These are phyloP conservation scores for Arthrinium phaeospermum DNA, from an alignment of 2,329 filamentous ascomycete species.

Conservation along the genomic window DNA sequence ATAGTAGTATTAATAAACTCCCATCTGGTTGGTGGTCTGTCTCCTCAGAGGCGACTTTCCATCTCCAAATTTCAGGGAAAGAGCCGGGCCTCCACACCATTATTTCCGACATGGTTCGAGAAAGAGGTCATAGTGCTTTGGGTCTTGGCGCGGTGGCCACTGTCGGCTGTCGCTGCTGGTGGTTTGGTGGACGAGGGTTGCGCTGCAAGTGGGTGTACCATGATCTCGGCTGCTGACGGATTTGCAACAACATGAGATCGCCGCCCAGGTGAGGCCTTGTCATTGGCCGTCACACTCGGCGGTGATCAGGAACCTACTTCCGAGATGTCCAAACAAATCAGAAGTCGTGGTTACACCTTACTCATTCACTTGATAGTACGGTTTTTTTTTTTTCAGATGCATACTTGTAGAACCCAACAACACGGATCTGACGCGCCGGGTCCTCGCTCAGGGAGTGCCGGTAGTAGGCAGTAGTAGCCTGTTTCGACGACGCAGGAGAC, in stretches of 20 bases:
- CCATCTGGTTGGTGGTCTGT: not conserved
- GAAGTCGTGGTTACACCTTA: not conserved
- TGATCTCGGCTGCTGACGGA: conserved; percentile 17
- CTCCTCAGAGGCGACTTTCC: not conserved
- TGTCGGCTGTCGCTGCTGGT: not conserved
- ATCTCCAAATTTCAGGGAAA: not conserved
- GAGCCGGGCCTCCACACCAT: conserved; percentile 2
- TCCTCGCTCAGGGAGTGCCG: not conserved
- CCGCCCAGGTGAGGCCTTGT: not conserved
- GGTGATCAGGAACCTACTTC: not conserved
- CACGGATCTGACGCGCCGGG: not conserved
- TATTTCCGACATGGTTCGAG: conserved; percentile 17
- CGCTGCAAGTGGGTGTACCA: not conserved
- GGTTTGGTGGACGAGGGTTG: conserved; percentile 8
- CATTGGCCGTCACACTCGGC: not conserved
- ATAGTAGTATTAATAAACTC: not conserved
- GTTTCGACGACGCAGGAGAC: not conserved
- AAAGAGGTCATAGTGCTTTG: conserved; percentile 13
- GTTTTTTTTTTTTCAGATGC: not conserved
- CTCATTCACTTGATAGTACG: no score
- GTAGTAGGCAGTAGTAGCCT: not conserved
- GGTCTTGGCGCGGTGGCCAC: not conserved
- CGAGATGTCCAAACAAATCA: conserved; percentile 2
- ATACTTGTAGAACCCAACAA: not conserved
- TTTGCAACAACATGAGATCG: conserved; percentile 14